Evolutionary conservation across 2,329 filamentous ascomycete species (phyloP).

Genomic region (Penicillium sp.): DNA sequence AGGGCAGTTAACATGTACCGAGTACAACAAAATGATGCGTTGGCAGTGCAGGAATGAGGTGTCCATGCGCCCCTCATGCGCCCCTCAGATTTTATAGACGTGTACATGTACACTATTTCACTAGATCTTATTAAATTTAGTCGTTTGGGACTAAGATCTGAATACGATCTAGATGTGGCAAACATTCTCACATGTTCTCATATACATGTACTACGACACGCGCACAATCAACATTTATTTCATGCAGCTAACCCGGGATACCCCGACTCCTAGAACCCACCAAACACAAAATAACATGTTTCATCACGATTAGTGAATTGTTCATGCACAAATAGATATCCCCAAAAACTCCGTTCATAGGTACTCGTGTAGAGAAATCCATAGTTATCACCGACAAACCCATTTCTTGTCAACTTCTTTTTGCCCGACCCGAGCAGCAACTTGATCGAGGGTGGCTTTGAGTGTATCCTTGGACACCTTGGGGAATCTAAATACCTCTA

Average conservation of each 20-base stretch:
- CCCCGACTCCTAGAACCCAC: slow-evolving; percentile 1
- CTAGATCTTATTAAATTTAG: not conserved
- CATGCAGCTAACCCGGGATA: slow-evolving; percentile 10
- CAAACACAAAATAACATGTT: not conserved
- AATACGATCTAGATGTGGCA: slow-evolving; percentile 1
- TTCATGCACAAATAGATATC: slow-evolving; percentile 4
- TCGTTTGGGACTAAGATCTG: not conserved
- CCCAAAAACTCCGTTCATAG: slow-evolving; percentile 2
- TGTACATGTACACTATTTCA: not conserved
- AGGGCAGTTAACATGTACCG: slow-evolving; percentile 10
- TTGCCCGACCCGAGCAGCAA: slow-evolving; percentile 63
- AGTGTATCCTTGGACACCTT: slow-evolving; percentile 68
- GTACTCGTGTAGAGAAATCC: not conserved
- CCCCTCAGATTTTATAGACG: slow-evolving; percentile 16
- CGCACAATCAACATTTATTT: not conserved
- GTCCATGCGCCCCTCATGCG: slow-evolving; percentile 30
- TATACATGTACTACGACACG: slow-evolving; percentile 1
- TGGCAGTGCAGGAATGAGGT: slow-evolving; percentile 35
- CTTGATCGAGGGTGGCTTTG: slow-evolving; percentile 64
- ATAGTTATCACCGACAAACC: slow-evolving; percentile 46
- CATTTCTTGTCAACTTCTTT: slow-evolving; percentile 65
- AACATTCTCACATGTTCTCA: slow-evolving; percentile 5
- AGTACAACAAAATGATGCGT: slow-evolving; percentile 25
- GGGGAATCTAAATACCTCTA: slow-evolving; percentile 54
- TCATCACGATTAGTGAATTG: not conserved